phyloP scores from a whole-genome alignment of 495 filamentous ascomycete species.

The Aspergillus bertholletiae region DNA sequence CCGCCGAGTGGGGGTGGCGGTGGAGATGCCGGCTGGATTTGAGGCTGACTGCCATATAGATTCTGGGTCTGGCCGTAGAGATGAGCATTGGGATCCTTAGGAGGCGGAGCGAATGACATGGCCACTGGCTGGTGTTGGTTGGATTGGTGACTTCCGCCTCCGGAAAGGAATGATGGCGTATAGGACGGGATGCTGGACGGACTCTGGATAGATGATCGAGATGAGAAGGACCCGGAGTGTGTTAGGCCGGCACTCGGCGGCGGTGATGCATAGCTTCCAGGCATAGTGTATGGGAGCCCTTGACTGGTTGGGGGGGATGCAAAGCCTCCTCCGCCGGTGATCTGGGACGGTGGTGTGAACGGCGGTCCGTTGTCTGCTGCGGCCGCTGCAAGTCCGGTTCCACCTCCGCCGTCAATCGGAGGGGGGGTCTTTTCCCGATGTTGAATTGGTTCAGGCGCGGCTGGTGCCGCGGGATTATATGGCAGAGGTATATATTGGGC shows the following conservation, averaged over 20 bases:
- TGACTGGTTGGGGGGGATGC: conserved; percentile 23
- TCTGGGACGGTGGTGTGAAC: conserved; percentile 38
- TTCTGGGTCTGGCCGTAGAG: conserved; percentile 30
- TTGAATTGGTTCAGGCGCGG: conserved; percentile 77
- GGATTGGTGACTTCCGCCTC: conserved; percentile 7
- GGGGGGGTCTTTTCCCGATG: conserved; percentile 90
- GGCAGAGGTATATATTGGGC: conserved; percentile 66
- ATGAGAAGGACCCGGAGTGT: conserved; percentile 24
- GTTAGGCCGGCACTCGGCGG: conserved; percentile 34
- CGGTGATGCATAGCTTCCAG: conserved; percentile 32
- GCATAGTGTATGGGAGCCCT: conserved; percentile 26
- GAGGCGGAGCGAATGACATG: conserved; percentile 44
- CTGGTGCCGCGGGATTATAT: conserved; percentile 87
- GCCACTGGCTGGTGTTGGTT: conserved; percentile 13
- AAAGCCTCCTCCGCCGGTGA: conserved; percentile 25
- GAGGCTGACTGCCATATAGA: conserved; percentile 11
- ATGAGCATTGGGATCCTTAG: conserved; percentile 45
- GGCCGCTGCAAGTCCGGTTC: conserved; percentile 68
- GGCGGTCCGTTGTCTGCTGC: conserved; percentile 56
- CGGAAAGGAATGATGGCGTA: conserved; percentile 27
- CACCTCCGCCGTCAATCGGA: conserved; percentile 63
- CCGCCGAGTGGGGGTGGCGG: conserved; percentile 38
- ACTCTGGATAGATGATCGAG: conserved; percentile 20
- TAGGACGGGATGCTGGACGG: conserved; percentile 30
- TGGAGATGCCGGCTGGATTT: conserved; percentile 14